These are phyloP conservation scores for Salvia sclarea DNA, from an alignment of 305 asterid genomes.

Conservation along the genomic window DNA sequence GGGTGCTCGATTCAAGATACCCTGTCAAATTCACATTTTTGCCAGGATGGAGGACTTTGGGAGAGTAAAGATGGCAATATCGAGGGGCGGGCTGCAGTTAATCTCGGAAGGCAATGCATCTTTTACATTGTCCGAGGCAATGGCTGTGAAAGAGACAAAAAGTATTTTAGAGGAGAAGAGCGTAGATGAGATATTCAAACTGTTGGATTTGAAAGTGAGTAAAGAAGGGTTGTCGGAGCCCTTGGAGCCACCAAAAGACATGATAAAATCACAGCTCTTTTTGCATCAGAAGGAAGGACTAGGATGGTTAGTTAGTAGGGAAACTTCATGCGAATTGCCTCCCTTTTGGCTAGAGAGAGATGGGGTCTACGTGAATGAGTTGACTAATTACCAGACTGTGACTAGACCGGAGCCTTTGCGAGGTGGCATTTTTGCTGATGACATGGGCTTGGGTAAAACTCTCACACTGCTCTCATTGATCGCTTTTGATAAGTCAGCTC, in stretches of 20 bases:
- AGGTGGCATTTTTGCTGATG: conserved; percentile 98
- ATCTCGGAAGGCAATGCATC: conserved; percentile 51
- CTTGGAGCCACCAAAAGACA: conserved; percentile 71
- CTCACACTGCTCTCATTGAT: conserved; percentile 86
- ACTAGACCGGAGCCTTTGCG: conserved; percentile 74
- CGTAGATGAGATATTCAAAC: conserved; percentile 75
- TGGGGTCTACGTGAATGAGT: conserved; percentile 60
- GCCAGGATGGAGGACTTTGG: conserved; percentile 57
- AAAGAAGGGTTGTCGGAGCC: conserved; percentile 52
- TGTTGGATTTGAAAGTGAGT: conserved; percentile 62
- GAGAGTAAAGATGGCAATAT: conserved; percentile 49
- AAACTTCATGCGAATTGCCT: conserved; percentile 71
- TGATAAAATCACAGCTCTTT: conserved; percentile 69
- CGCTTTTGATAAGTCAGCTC: conserved; percentile 65
- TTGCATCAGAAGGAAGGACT: conserved; percentile 87
- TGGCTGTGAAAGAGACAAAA: conserved; percentile 56
- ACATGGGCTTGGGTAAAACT: conserved; percentile 97
- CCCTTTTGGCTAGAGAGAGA: conserved; percentile 83
- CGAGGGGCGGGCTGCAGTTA: conserved; percentile 59
- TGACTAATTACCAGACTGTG: conserved; percentile 65
- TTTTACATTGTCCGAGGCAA: conserved; percentile 66
- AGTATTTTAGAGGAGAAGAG: conserved; percentile 48
- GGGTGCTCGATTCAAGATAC: conserved; percentile 47
- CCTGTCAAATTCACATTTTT: conserved; percentile 91
- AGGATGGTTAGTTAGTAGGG: conserved; percentile 83